Conservation (phyloP, 164 flowering plant genomes). For the Chimonanthus salicifolius region DNA sequence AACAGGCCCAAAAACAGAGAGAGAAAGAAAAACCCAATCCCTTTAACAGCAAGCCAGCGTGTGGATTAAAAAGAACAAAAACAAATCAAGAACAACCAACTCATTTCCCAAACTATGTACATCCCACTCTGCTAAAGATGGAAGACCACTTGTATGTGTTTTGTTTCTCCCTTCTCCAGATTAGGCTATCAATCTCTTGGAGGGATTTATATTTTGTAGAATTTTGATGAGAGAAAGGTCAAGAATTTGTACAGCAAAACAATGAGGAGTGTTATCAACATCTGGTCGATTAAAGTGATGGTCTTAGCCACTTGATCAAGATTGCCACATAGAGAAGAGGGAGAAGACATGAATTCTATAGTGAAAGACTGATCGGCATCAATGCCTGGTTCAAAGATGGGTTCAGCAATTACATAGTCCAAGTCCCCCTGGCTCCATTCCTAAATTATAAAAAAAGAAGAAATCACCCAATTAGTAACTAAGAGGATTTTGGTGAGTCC, state of each 20-base stretch:
- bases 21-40: no score
- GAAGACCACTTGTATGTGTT: no score
- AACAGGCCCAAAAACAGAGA: no score
- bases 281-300: slow-evolving; percentile 17
- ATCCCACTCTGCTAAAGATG: no score
- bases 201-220: not conserved
- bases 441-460: slow-evolving; percentile 4
- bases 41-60: no score
- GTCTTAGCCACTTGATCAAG: slow-evolving; percentile 5
- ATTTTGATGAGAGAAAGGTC: slow-evolving; percentile 6
- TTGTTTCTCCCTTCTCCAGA: no score
- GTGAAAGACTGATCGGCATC: slow-evolving; percentile 9
- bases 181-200: not conserved
- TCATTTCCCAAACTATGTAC: not conserved
- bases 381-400: slow-evolving; percentile 1
- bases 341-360: slow-evolving; percentile 16
- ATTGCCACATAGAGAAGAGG: slow-evolving; percentile 5
- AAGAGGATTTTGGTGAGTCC: not conserved
- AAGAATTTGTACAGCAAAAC: slow-evolving; percentile 13
- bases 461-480: not conserved
- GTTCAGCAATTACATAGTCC: slow-evolving; percentile 6
- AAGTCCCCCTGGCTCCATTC: slow-evolving; percentile 20
- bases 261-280: slow-evolving; percentile 6
- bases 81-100: not conserved
- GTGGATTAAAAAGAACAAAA: no score